Percentiles rank a stretch among this genome's conserved stretches.
These are phyloP conservation scores for Colletotrichum melonis DNA, from an alignment of 2,329 filamentous ascomycete species.

Conservation along the genomic window DNA sequence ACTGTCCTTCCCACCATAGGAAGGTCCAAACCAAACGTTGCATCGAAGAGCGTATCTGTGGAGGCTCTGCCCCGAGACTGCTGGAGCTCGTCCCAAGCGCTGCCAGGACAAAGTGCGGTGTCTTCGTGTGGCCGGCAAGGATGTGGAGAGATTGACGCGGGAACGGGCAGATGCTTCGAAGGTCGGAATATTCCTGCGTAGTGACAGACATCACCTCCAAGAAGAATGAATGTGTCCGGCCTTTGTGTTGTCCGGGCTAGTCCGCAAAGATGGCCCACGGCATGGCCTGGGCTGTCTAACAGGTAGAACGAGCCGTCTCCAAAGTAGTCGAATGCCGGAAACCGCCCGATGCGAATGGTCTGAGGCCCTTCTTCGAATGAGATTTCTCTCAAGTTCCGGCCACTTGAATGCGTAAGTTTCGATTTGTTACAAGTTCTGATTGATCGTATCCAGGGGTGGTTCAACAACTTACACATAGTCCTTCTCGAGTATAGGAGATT, in stretches of 20 bases:
- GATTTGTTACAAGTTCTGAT: background rate
- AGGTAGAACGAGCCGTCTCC: conserved; percentile 55
- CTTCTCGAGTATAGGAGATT: background rate
- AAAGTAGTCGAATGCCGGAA: conserved; percentile 54
- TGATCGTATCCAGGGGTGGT: background rate
- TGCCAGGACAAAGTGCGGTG: conserved; percentile 35
- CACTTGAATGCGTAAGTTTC: background rate
- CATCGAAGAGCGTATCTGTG: conserved; percentile 39
- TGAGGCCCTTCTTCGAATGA: conserved; percentile 38
- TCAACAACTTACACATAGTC: background rate
- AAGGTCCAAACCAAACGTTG: conserved; percentile 40
- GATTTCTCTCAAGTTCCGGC: conserved; percentile 43
- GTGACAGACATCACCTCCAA: conserved; percentile 57
- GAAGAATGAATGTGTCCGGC: conserved; percentile 51
- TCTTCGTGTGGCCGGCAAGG: conserved; percentile 31
- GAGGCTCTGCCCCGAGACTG: conserved; percentile 36
- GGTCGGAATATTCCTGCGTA: conserved; percentile 51
- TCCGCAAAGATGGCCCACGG: conserved; percentile 53
- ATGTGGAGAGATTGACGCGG: conserved; percentile 41
- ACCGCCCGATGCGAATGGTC: conserved; percentile 47
- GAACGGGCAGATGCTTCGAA: conserved; percentile 46
- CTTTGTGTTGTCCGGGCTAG: conserved; percentile 49
- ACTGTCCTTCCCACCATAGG: conserved; percentile 37
- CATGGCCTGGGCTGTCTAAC: conserved; percentile 53
- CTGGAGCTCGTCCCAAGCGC: conserved; percentile 39